Base-by-base conservation (phyloP, 140 eudicot genomes). In the Anethum foeniculum region DNA sequence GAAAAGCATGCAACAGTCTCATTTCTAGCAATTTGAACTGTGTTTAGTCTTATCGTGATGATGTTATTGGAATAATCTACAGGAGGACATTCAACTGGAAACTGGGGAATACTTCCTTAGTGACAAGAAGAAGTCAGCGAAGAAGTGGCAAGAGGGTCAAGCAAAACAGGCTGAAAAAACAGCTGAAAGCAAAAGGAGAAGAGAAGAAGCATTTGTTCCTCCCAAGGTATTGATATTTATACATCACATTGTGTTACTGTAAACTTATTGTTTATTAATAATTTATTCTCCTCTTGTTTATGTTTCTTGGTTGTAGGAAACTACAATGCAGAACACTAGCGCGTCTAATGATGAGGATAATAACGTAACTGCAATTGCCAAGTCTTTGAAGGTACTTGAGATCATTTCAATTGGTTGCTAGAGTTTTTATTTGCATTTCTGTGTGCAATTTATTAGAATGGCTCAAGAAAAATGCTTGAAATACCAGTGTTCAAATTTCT, bases 121-220 rank as follows among this genome's bases (percentile, higher is more conserved):
- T 62, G 99, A 92, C 73, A 82, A 90, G 83, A 90, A 89, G 93
- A 95, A 92, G 85, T 83, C 86, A 41, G 91, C 91, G 67, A 95
- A 89, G 97, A 85, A 90, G 80, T 92, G 97, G 99, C 93, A 85
- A 83, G 97, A 92, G 76, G 92, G 89, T 87, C 97, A 92, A 89
- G 96, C 87, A 73, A 92, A 92, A 69, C 99, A 95, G 84, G 89
- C 90, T 19, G 97, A 90, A 71, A 95, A 95, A 81, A 77, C 86
- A 21, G 97, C 99, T 44, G 96, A 92, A 83, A 94, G 84, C 87
- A 94, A 89, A 83, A 84, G 86, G 77, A 92, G 83, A 80, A 86
- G 97, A 76, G 92, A 92, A 69, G 99, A 85, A 76, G 97, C 97
- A n/a, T 94, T 81, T 81, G 82, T 92, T 82, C 97, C 99, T 79